Base-by-base conservation (phyloP, 345 rosid species). In the Mercurialis annua region DNA sequence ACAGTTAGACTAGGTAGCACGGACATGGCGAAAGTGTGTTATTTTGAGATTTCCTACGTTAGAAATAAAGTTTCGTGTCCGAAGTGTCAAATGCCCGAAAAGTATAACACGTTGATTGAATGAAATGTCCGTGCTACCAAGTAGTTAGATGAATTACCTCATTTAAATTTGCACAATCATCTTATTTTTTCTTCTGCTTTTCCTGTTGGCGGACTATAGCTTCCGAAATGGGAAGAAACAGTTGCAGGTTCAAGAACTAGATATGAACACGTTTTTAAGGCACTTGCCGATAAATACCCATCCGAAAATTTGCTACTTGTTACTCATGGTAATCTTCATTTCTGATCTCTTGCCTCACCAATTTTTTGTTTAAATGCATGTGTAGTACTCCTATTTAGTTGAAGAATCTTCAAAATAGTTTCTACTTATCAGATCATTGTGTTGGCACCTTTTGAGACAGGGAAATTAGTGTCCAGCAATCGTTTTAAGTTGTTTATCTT, bases 151-250 rank as follows among this genome's bases (percentile, higher is more conserved):
- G n/a, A n/a, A n/a, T n/a, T n/a, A n/a, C n/a, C n/a, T n/a, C n/a
- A n/a, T n/a, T n/a, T n/a, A n/a, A n/a, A 20, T 20, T 11, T 54
- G n/a, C n/a, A 31, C 60, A 15, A 56, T 55, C 1, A 17, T 18
- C 2, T 62, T 40, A 26, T 5, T 16, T 44, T 17, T 27, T 27
- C 20, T 51, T 29, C 34, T n/a, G n/a, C n/a, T 47, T 43, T 67
- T 66, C n/a, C 36, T 29, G 56, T 73, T 68, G 40, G 24, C 24
- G 30, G 53, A 58, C 38, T 64, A 15, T 76, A 91, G 97, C 30
- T 87, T 75, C 99, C 99, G 0, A 57, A 61, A 58, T 89, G 96
- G 97, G 92, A 76, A 50, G 99, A 94, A 70, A 52, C 84, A 0
- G 72, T 70, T 30, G 48, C 1, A 31, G 78, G 62, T 26, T 76